Evolutionary conservation across 257 asterid species (phyloP).

Genomic region (Voacanga thouarsii): DNA sequence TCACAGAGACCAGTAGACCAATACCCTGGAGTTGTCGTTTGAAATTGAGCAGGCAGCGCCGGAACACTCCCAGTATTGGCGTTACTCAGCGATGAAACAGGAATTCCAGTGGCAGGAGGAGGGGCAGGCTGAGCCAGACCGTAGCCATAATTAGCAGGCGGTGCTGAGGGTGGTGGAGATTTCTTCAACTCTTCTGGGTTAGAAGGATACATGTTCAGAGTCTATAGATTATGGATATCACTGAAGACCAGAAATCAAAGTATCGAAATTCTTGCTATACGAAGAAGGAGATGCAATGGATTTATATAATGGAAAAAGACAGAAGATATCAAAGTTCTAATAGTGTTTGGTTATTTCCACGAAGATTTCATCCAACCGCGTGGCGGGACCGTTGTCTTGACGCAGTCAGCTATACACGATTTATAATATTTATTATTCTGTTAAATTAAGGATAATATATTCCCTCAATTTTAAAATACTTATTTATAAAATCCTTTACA

Average conservation of each 20-base stretch:
- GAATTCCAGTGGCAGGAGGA: conserved; percentile 18
- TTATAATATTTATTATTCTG: too few relatives aligned
- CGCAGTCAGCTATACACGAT: too few relatives aligned
- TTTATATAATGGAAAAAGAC: too few relatives aligned
- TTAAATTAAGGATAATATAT: too few relatives aligned
- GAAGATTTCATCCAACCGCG: too few relatives aligned
- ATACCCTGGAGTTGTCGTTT: background rate
- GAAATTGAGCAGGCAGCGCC: background rate
- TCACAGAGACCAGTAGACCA: conserved; percentile 19
- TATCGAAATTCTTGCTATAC: background rate
- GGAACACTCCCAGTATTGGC: background rate
- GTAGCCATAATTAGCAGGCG: conserved; percentile 4
- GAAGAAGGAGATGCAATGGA: too few relatives aligned
- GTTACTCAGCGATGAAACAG: conserved; percentile 3
- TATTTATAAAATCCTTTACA: too few relatives aligned
- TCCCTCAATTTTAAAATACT: too few relatives aligned
- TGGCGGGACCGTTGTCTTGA: too few relatives aligned
- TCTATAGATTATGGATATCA: background rate
- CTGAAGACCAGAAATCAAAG: too few relatives aligned
- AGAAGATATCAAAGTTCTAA: too few relatives aligned
- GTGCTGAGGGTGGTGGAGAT: conserved; percentile 24
- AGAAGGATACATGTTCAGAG: conserved; percentile 12
- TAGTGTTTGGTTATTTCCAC: too few relatives aligned
- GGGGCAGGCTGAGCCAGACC: conserved; percentile 3
- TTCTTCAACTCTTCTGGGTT: background rate